Evolutionary conservation across 139 green algal species (phyloP).

Genomic region (Medakamo hakoo): DNA sequence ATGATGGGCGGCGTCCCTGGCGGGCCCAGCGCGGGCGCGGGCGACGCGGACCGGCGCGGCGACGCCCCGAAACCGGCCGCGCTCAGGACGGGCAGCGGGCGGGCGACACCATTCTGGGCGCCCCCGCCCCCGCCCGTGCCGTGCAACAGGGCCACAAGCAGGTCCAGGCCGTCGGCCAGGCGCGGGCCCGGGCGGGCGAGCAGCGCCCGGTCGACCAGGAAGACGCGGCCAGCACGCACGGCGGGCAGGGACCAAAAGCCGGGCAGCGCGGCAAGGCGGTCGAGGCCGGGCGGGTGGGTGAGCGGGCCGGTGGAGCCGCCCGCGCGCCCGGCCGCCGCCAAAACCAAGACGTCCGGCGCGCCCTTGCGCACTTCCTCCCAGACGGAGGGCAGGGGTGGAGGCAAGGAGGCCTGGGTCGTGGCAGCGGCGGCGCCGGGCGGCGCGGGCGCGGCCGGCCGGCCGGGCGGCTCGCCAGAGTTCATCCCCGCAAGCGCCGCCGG

Average conservation of each 20-base stretch:
- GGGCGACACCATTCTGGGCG: too few species aligned
- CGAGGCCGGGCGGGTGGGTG: slow-evolving; percentile 26
- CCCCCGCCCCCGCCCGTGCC: slow-evolving; percentile 24
- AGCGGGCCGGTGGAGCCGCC: slow-evolving; percentile 7
- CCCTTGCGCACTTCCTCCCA: slow-evolving; percentile 34
- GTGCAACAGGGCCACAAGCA: slow-evolving; percentile 57
- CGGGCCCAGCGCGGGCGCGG: too few species aligned
- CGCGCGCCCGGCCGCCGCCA: slow-evolving; percentile 16
- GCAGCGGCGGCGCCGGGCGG: not conserved
- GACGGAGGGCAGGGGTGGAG: not conserved
- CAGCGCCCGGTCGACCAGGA: slow-evolving; percentile 38
- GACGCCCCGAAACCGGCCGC: too few species aligned
- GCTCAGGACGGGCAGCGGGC: too few species aligned
- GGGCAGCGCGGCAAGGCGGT: slow-evolving; percentile 44
- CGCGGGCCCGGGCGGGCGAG: slow-evolving; percentile 49
- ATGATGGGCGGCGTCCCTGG: too few species aligned
- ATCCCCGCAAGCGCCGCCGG: slow-evolving; percentile 21
- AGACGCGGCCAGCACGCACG: slow-evolving; percentile 55
- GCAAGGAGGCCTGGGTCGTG: not conserved
- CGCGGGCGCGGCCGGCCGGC: not conserved
- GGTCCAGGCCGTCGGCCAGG: slow-evolving; percentile 71
- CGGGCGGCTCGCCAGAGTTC: too few species aligned
- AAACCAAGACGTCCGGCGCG: slow-evolving; percentile 59
- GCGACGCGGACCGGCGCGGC: too few species aligned
- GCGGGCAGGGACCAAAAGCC: slow-evolving; percentile 82